phyloP scores from a whole-genome alignment of 1,139 yeast genomes.

The Debaryomyces psychrophilus region DNA sequence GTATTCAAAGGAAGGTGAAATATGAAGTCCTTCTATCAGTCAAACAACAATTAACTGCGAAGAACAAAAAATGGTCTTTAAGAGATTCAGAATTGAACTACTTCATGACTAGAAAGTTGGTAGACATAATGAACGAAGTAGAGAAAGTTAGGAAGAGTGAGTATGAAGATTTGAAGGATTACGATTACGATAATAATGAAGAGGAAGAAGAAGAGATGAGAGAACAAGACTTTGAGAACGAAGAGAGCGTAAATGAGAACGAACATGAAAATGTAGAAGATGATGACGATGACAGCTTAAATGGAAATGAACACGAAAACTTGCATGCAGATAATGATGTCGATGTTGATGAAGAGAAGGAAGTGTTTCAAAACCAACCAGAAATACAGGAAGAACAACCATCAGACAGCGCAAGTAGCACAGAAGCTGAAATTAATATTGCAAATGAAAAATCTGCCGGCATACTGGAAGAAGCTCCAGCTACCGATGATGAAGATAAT shows the following conservation, averaged over 20 bases:
- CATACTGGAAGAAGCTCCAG: not conserved
- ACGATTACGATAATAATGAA: constrained; percentile 19
- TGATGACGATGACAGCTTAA: constrained; percentile 13
- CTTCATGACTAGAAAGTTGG: constrained; percentile 39
- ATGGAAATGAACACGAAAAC: constrained; percentile 15
- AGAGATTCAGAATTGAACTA: constrained; percentile 42
- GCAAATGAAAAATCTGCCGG: not conserved
- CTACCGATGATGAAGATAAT: no score
- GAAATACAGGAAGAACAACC: constrained; percentile 14
- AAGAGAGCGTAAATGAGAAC: constrained; percentile 18
- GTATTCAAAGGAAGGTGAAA: constrained; percentile 38
- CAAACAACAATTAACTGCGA: constrained; percentile 33
- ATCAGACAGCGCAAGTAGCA: constrained; percentile 3
- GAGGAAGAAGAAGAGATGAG: constrained; percentile 18
- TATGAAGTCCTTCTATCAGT: constrained; percentile 39
- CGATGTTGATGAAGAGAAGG: constrained; percentile 13
- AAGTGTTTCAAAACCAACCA: constrained; percentile 11
- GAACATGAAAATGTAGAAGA: constrained; percentile 12
- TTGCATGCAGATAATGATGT: constrained; percentile 16
- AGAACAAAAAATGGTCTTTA: constrained; percentile 44
- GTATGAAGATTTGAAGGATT: constrained; percentile 23
- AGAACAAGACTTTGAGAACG: constrained; percentile 13
- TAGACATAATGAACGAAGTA: constrained; percentile 33
- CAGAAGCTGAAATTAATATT: not conserved
- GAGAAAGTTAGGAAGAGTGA: constrained; percentile 32